Conservation (phyloP, 75 land plant species). For the Picea glauca region DNA sequence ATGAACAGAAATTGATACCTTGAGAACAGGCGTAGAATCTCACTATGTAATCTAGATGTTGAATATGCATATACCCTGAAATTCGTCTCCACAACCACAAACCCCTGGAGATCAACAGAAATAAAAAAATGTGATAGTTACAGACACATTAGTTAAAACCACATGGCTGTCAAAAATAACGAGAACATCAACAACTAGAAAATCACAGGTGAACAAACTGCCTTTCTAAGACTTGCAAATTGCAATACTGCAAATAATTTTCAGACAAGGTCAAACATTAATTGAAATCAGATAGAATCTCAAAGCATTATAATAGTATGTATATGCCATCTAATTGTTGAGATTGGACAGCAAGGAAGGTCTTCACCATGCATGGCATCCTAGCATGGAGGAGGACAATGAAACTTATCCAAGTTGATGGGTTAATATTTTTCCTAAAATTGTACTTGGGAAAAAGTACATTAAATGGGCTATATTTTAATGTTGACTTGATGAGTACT, state of each 20-base stretch:
- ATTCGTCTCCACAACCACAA: constrained; percentile 95
- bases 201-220: not conserved
- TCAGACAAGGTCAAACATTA: not conserved
- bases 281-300: not conserved
- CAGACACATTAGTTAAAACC: not conserved
- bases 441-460: too few species aligned
- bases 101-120: constrained; percentile 56
- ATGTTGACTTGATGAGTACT: too few species aligned
- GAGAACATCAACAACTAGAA: not conserved
- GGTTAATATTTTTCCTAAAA: too few species aligned
- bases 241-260: not conserved
- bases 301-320: not conserved
- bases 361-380: too few species aligned
- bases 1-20: constrained; percentile 36
- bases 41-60: constrained; percentile 83
- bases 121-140: not conserved
- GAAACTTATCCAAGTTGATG: too few species aligned
- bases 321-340: not conserved
- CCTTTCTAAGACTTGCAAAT: not conserved
- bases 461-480: too few species aligned
- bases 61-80: constrained; percentile 95
- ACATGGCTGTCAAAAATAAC: not conserved
- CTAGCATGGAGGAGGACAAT: too few species aligned
- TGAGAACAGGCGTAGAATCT: constrained; percentile 82
- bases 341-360: too few species aligned